These are phyloP conservation scores for Cercospora citrullina DNA, from an alignment of 2,329 filamentous ascomycete species.

Conservation along the genomic window DNA sequence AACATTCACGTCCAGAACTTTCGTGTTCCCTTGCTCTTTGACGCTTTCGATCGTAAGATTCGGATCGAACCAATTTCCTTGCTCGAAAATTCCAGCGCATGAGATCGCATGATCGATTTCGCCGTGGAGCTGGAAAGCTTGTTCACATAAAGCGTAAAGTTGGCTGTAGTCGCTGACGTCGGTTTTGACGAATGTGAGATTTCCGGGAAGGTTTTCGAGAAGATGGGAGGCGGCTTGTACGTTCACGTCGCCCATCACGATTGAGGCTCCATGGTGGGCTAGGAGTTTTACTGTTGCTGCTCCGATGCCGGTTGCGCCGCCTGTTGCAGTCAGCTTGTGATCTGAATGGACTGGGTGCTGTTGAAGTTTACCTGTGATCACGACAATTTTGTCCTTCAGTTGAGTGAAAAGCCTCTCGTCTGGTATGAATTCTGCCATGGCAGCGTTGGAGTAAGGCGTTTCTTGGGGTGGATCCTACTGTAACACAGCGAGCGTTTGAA, in stretches of 20 bases:
- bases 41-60: conserved; percentile 48
- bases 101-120: conserved; percentile 53
- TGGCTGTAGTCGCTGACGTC: conserved; percentile 52
- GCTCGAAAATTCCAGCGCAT: conserved; percentile 51
- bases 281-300: conserved; percentile 45
- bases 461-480: not conserved
- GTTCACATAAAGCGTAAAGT: conserved; percentile 50
- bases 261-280: conserved; percentile 43
- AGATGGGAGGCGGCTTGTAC: conserved; percentile 17
- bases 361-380: conserved; percentile 34
- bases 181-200: conserved; percentile 43
- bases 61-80: conserved; percentile 49
- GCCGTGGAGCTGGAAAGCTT: conserved; percentile 48
- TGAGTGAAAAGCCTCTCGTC: conserved; percentile 10
- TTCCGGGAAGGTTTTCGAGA: conserved; percentile 14
- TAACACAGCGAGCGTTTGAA: not conserved
- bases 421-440: conserved; percentile 23
- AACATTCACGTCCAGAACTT: conserved; percentile 52
- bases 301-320: conserved; percentile 51
- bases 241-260: conserved; percentile 48
- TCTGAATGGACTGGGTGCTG: not conserved
- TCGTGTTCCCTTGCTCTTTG: conserved; percentile 39
- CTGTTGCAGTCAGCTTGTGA: not conserved
- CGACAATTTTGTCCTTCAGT: conserved; percentile 37
- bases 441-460: not conserved